Percentiles rank a stretch among this genome's conserved stretches.
Conservation (phyloP, 139 green algal genomes). For the Monoraphidium neglectum region DNA sequence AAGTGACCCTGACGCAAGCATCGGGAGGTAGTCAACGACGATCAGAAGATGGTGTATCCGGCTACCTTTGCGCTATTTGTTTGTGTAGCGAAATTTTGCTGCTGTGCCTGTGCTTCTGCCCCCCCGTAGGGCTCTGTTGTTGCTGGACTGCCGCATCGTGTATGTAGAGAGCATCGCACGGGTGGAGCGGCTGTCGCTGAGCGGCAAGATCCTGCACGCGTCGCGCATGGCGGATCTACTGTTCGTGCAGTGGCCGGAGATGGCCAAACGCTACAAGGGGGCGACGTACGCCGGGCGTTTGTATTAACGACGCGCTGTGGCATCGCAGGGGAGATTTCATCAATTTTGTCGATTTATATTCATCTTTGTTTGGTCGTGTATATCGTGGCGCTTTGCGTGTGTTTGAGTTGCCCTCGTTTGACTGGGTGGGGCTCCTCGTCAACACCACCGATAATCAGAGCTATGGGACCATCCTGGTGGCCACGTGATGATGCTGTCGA, state of each 20-base stretch:
- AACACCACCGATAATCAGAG: too few species aligned
- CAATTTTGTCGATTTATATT: too few species aligned
- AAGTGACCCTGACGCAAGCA: background rate
- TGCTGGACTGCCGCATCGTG: slow-evolving; percentile 54
- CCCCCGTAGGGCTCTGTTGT: slow-evolving; percentile 44
- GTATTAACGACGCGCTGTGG: too few species aligned
- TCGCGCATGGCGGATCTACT: slow-evolving; percentile 66
- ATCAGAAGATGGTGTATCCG: too few species aligned
- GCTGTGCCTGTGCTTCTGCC: background rate
- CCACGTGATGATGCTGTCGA: too few species aligned
- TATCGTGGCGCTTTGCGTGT: too few species aligned
- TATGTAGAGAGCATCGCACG: slow-evolving; percentile 92
- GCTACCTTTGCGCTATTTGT: background rate
- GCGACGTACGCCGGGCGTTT: slow-evolving; percentile 67
- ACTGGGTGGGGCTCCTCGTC: too few species aligned
- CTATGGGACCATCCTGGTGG: too few species aligned
- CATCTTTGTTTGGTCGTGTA: too few species aligned
- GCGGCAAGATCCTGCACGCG: slow-evolving; percentile 84
- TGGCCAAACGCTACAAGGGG: slow-evolving; percentile 55
- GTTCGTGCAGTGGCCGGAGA: slow-evolving; percentile 69
- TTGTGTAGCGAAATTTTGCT: slow-evolving; percentile 9
- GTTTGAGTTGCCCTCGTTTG: too few species aligned
- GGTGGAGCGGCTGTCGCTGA: slow-evolving; percentile 73
- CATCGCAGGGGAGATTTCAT: too few species aligned
- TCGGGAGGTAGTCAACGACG: too few species aligned